These are phyloP conservation scores for Inga oerstediana DNA, from an alignment of 306 rosid species.

Conservation along the genomic window DNA sequence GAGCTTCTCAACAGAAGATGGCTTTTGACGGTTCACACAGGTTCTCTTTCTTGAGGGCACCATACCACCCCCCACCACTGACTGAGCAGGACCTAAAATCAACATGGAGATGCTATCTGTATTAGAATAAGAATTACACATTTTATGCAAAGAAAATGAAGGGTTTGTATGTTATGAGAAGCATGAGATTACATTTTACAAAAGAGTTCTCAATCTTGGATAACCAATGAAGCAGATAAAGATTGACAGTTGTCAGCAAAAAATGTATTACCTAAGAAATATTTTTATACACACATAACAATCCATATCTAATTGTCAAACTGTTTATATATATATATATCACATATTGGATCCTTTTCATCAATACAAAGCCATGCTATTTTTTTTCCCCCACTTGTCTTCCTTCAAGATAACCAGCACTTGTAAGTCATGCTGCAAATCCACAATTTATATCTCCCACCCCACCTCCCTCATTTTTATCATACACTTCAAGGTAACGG, in stretches of 20 bases:
- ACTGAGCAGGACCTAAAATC: constrained; percentile 86
- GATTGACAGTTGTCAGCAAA: neutral
- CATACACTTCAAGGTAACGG: constrained; percentile 12
- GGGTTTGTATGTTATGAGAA: neutral
- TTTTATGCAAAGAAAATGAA: constrained; percentile 35
- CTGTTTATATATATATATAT: constrained; percentile 2
- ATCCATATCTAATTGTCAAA: constrained; percentile 10
- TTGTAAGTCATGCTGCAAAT: constrained; percentile 10
- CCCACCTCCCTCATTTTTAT: constrained; percentile 8
- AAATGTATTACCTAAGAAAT: constrained; percentile 19
- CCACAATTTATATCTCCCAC: constrained; percentile 5
- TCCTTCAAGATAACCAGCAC: constrained; percentile 30
- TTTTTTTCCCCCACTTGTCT: neutral
- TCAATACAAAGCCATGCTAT: neutral
- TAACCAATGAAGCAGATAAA: constrained; percentile 21
- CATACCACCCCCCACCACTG: constrained; percentile 80
- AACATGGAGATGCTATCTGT: constrained; percentile 34
- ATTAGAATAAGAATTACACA: constrained; percentile 44
- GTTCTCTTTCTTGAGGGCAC: constrained; percentile 96
- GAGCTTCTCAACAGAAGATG: constrained; percentile 89
- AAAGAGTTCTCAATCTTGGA: constrained; percentile 5
- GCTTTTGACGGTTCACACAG: constrained; percentile 75
- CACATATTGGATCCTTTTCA: constrained; percentile 24
- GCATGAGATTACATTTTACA: constrained; percentile 20
- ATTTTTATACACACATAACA: neutral